Evolutionary conservation across 2,329 filamentous ascomycete genomes (phyloP).

Genomic region (Ophiostoma australiae): DNA sequence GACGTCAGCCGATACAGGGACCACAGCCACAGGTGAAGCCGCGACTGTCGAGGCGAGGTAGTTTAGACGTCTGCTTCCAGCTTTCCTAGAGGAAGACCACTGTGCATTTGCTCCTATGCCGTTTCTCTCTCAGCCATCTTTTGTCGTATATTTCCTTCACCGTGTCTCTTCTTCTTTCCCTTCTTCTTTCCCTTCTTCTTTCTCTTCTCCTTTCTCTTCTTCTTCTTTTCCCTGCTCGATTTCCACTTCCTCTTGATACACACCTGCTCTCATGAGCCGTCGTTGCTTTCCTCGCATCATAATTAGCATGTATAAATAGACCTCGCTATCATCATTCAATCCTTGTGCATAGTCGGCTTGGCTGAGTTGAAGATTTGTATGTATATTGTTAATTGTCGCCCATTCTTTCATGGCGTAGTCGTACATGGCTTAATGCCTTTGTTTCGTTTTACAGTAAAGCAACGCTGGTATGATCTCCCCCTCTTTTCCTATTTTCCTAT

Average conservation of each 20-base stretch:
- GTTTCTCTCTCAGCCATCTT: background rate
- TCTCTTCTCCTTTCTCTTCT: background rate
- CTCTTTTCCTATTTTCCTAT: background rate
- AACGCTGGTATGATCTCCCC: slow-evolving; percentile 16
- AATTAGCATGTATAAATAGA: background rate
- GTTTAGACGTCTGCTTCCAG: background rate
- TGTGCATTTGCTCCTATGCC: too few relatives aligned
- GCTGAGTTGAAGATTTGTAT: background rate
- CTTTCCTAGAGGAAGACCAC: background rate
- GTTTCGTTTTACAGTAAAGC: slow-evolving; percentile 14
- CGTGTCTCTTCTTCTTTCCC: background rate
- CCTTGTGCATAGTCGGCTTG: background rate
- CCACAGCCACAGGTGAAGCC: background rate
- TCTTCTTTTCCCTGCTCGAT: background rate
- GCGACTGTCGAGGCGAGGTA: background rate
- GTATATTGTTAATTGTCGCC: background rate
- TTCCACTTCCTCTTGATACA: background rate
- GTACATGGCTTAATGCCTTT: slow-evolving; percentile 3
- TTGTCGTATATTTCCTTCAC: background rate
- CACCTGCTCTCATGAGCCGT: background rate
- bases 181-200: background rate
- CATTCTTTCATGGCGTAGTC: background rate
- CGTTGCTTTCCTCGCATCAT: background rate
- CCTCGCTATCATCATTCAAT: background rate
- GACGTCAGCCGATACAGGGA: background rate